phyloP scores from a whole-genome alignment of 2,329 filamentous ascomycete species.

The Ascochyta viciae-villosae region DNA sequence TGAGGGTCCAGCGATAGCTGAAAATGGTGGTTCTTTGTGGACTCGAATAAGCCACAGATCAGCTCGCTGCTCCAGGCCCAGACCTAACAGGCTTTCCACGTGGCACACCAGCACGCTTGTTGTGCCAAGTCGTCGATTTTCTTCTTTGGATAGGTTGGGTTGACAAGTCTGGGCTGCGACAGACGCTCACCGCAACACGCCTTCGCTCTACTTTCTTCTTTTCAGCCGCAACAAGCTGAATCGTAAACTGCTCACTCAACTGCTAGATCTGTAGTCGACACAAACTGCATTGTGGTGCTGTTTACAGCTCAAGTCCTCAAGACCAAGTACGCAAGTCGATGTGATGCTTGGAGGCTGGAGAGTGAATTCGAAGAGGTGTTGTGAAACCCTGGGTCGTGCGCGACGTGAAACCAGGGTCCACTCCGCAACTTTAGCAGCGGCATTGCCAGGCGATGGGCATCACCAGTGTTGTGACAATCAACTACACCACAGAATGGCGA shows the following conservation, averaged over 20 bases:
- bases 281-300: neutral
- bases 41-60: neutral
- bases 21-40: neutral
- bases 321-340: neutral
- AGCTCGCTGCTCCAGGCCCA: slow-evolving; percentile 2
- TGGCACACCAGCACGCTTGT: neutral
- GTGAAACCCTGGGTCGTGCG: neutral
- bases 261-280: neutral
- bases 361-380: neutral
- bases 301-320: neutral
- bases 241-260: neutral
- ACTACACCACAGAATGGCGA: slow-evolving; percentile 40
- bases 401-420: slow-evolving; percentile 1
- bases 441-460: neutral
- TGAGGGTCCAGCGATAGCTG: neutral
- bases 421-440: slow-evolving; percentile 8
- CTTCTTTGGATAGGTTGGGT: neutral
- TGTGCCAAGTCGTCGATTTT: neutral
- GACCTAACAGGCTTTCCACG: neutral
- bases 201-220: slow-evolving; percentile 4
- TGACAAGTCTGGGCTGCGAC: neutral
- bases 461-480: slow-evolving; percentile 8
- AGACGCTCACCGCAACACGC: neutral
- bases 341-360: neutral
- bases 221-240: slow-evolving; percentile 2